These are phyloP conservation scores for Triangularia setosa DNA, from an alignment of 2,329 filamentous ascomycete species.

Conservation along the genomic window DNA sequence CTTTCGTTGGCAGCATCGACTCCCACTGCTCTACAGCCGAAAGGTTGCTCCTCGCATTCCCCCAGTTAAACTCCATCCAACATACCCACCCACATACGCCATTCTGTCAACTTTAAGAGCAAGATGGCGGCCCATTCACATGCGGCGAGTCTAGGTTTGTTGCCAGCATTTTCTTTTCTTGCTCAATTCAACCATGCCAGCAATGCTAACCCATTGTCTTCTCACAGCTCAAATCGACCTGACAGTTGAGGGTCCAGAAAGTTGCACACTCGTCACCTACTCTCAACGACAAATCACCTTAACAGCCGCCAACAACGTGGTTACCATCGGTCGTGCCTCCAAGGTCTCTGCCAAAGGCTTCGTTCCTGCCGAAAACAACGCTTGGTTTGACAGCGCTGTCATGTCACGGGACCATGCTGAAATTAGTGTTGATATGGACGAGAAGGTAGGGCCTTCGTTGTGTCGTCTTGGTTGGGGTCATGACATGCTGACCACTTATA, in stretches of 20 bases:
- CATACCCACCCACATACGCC: not conserved
- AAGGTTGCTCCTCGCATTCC: not conserved
- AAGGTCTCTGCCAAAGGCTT: conserved; percentile 37
- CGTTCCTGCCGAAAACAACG: conserved; percentile 44
- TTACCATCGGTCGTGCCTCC: not conserved
- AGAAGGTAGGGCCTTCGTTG: conserved; percentile 37
- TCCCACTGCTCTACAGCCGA: not conserved
- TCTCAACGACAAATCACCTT: not conserved
- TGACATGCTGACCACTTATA: not conserved
- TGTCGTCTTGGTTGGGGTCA: too few relatives aligned
- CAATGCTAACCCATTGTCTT: not conserved
- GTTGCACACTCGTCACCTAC: not conserved
- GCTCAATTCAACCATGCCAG: not conserved
- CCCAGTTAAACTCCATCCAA: not conserved
- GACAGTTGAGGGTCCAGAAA: not conserved
- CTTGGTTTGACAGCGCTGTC: conserved; percentile 66
- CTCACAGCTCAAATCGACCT: not conserved
- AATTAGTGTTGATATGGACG: conserved; percentile 41
- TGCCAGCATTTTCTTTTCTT: not conserved
- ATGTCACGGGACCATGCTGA: conserved; percentile 67
- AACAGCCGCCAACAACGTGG: not conserved
- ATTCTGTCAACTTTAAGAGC: not conserved
- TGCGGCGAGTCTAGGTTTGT: not conserved
- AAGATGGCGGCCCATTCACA: not conserved
- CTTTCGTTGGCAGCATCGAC: not conserved